Base-by-base conservation (phyloP, 2,329 filamentous ascomycete genomes). In the Aureobasidium pullulans region DNA sequence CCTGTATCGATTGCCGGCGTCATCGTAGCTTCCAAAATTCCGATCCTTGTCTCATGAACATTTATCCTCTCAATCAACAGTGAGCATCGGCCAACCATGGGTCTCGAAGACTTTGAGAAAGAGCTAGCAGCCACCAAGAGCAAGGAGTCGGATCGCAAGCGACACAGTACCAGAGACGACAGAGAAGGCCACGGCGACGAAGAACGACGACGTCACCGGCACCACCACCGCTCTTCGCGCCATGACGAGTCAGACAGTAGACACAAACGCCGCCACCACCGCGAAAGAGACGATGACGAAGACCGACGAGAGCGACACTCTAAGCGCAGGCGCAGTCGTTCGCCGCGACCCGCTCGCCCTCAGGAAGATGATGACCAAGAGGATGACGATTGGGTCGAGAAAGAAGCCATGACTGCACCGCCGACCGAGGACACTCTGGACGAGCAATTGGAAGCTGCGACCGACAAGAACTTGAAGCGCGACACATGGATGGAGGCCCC, bases 401-500 rank as follows among this genome's bases (percentile, higher is more conserved):
- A 74, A 66, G 78, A 74, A 49, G 65, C 67, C 66, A 76, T 68
- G 43, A 71, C 67, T 58, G 72, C 73, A 7, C 69, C 70, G 42
- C 70, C 75, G 13, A 68, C 71, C n/a, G 75, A 77, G 44, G 71
- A 75, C n/a, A 69, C 72, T 6, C 64, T 77, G n/a, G 76, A 78
- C 57, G 68, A 73, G 36, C 70, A 73, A 61, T 68, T 75, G 13
- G 70, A 74, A 57, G 68, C 73, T 57, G 65, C 71, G 19, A 68
- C 69, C 16, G 63, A 66, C 62, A 64, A 72, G 69, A 61, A 73
- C 1, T 67, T 86, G 34, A 81, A 85, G 65, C 84, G 95, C 63
- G 94, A 97, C 72, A 84, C 88, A 0, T 99, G 95, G 92, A 99
- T 99, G 94, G 87, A 91, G 61, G 87, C 87, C 0, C 91, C 93